Conservation (phyloP, 176 grass and related monocot genomes). For the Oryza glaberrima region DNA sequence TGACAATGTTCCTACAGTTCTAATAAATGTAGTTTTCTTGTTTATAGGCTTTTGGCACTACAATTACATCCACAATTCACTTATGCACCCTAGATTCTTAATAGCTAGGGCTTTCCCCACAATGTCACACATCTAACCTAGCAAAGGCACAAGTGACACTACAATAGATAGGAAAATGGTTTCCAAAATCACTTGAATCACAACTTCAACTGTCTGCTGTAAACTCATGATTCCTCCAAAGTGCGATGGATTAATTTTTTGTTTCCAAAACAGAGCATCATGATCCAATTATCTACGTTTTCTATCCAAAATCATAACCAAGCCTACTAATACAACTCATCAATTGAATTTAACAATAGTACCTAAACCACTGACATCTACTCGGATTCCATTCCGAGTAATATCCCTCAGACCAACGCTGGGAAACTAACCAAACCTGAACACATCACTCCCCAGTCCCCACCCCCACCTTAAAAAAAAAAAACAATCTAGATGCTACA, state of each 20-base stretch:
- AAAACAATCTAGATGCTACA: background rate
- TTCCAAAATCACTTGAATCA: constrained; percentile 16
- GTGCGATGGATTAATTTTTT: background rate
- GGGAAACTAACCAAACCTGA: background rate
- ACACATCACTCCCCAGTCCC: background rate
- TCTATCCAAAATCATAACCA: constrained; percentile 1
- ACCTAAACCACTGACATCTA: constrained; percentile 27
- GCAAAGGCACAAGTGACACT: background rate
- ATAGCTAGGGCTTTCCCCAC: background rate
- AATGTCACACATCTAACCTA: constrained; percentile 2
- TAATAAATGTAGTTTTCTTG: constrained; percentile 1
- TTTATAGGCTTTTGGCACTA: background rate
- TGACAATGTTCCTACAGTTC: background rate
- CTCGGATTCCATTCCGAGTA: background rate
- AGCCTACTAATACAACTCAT: constrained; percentile 2
- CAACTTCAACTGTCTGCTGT: background rate
- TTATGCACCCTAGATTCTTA: background rate
- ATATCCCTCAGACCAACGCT: background rate
- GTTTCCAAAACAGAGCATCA: background rate
- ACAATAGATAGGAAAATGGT: background rate
- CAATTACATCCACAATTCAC: background rate
- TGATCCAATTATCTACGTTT: background rate
- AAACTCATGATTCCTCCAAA: background rate
- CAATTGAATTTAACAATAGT: constrained; percentile 11
- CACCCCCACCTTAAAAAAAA: background rate